Conservation (phyloP, 495 filamentous ascomycete species). For the Talaromyces adpressus region DNA sequence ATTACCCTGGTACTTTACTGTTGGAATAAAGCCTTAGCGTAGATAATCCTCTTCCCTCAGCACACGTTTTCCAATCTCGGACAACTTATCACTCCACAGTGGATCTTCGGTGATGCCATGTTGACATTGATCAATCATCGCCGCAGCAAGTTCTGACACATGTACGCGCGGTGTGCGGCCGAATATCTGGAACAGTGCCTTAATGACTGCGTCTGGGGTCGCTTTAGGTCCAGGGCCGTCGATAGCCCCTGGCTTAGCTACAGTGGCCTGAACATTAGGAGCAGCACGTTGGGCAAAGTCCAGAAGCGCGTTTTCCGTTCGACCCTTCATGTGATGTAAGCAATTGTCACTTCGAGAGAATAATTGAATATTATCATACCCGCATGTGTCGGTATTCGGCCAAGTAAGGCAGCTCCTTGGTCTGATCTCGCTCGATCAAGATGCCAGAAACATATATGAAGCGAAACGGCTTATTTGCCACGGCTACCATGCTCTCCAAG, state of each 20-base stretch:
- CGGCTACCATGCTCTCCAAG: constrained; percentile 20
- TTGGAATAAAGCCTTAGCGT: no score
- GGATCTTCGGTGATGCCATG: constrained; percentile 37
- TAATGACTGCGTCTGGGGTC: no score
- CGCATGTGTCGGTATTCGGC: constrained; percentile 26
- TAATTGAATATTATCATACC: constrained; percentile 15
- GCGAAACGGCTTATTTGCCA: no score
- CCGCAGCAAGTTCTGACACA: constrained; percentile 27
- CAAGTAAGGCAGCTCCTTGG: constrained; percentile 19
- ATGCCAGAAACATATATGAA: constrained; percentile 37
- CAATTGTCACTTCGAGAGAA: background rate
- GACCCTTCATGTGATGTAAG: constrained; percentile 5
- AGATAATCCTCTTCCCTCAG: background rate
- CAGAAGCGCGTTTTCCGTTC: constrained; percentile 8
- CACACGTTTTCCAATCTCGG: constrained; percentile 21
- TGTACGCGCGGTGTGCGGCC: constrained; percentile 19
- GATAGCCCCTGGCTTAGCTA: constrained; percentile 10
- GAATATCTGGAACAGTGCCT: background rate
- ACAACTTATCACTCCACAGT: constrained; percentile 30
- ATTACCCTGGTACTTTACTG: no score
- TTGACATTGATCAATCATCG: constrained; percentile 31
- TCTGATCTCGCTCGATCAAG: constrained; percentile 28
- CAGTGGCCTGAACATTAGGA: constrained; percentile 6
- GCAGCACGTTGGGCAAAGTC: constrained; percentile 4
- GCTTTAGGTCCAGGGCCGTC: background rate